Evolutionary conservation across 2,329 filamentous ascomycete genomes (phyloP), one percentile per base, ranked within the genome.

Genomic region (Sporothrix luriei): DNA sequence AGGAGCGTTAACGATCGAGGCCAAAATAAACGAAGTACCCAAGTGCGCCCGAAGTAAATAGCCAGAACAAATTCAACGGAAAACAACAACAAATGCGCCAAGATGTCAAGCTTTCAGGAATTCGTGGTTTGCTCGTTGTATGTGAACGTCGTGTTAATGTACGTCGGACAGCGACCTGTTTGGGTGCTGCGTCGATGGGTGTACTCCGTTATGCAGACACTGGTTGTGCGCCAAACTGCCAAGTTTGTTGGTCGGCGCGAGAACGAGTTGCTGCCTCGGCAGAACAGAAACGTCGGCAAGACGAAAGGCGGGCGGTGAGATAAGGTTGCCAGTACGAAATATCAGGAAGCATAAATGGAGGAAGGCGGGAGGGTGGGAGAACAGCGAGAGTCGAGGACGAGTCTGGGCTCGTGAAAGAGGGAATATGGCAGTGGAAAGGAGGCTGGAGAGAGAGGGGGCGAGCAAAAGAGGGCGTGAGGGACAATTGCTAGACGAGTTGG

Each of bases 181-280:
- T 38, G 33, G 51, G 4, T 52, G 49, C 11, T 52, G 49, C n/a
- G n/a, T 55, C 10, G 21, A 33, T 6, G 24, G 33, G 33, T 33
- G 33, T 33, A 33, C 7, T 33, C 16, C 46, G 40, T 62, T 62
- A 7, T 62, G 40, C 19, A 10, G 21, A 40, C n/a, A 7, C 59
- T 26, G 40, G 3, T 48, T 29, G 43, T 49, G 21, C 26, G 43
- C 59, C 24, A 46, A 48, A 7, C 11, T 26, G 40, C 16, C 21
- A 65, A n/a, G 14, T 10, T 13, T 29, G 21, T 49, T 55, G 38
- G 38, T 65, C 57, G 49, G 59, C 21, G 68, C 49, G 68, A 55
- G 57, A 46, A 48, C 57, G 67, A 57, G 48, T 69, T 57, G 48
- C 48, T 64, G 33, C 14, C 57, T 43, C 33, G 11, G 38, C 33